Evolutionary conservation across 2,329 filamentous ascomycete species (phyloP).

Genomic region (Tolypocladium inflatum): DNA sequence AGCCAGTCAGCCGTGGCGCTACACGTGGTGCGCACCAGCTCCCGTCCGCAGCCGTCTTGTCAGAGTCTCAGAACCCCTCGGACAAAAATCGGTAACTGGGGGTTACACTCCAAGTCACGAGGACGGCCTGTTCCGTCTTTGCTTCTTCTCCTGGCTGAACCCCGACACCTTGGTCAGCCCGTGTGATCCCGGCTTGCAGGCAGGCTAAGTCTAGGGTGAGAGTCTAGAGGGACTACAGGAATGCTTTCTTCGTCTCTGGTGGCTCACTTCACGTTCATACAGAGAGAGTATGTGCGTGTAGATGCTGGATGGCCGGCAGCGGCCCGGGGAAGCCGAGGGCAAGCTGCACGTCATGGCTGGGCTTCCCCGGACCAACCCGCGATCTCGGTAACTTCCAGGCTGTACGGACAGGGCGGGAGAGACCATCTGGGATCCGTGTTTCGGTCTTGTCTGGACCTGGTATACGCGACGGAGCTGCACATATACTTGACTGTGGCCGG

Average conservation of each 20-base stretch:
- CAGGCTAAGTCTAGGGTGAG: neutral
- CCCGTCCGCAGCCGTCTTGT: neutral
- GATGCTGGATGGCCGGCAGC: neutral
- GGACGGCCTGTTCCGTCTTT: neutral
- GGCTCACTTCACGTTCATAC: neutral
- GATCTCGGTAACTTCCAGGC: neutral
- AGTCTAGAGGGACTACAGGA: neutral
- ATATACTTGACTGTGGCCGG: no score
- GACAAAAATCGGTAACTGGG: constrained; percentile 1
- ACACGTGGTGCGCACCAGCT: neutral
- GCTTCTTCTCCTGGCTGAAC: neutral
- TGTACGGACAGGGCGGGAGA: neutral
- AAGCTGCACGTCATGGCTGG: neutral
- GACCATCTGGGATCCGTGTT: neutral
- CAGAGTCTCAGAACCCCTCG: neutral
- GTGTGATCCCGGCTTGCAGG: neutral
- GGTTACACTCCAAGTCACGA: neutral
- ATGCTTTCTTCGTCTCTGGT: neutral
- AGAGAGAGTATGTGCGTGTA: no score
- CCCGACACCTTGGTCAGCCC: neutral
- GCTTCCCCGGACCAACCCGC: neutral
- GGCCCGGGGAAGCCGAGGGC: neutral
- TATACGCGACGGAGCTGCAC: no score
- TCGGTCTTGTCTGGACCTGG: neutral
- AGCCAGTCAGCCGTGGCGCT: neutral